A percentile compares a stretch with the other conserved stretches of the same genome.
Evolutionary conservation across 73 alveolate genomes (phyloP).

Genomic region (Durusdinium trenchii): DNA sequence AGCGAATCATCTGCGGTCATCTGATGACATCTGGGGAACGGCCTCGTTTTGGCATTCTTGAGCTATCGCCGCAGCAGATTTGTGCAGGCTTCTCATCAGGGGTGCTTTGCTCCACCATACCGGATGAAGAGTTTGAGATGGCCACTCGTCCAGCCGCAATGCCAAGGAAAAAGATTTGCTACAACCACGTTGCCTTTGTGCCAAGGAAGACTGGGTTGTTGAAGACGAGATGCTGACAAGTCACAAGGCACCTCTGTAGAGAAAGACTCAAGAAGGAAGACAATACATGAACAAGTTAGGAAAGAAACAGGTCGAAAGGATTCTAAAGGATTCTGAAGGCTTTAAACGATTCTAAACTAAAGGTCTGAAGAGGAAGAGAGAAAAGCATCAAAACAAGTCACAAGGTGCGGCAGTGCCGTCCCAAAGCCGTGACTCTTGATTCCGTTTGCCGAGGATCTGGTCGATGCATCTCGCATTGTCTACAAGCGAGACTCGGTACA

Average conservation of each 20-base stretch:
- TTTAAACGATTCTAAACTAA: too few species aligned
- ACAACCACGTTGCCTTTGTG: background rate
- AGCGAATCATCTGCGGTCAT: too few species aligned
- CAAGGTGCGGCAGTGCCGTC: too few species aligned
- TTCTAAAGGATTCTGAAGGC: too few species aligned
- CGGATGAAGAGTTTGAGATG: conserved; percentile 16
- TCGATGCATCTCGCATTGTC: conserved; percentile 57
- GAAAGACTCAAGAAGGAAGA: background rate
- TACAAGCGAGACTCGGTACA: conserved; percentile 47
- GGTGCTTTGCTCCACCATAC: background rate
- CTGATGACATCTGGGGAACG: too few species aligned
- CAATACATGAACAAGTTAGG: background rate
- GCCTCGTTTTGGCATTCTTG: too few species aligned
- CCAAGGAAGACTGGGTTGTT: conserved; percentile 77
- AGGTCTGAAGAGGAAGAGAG: too few species aligned
- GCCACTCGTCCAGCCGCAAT: background rate
- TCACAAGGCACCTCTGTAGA: conserved; percentile 11
- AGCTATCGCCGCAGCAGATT: too few species aligned
- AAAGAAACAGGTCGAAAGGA: too few species aligned
- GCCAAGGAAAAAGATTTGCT: too few species aligned
- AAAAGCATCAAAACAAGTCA: too few species aligned
- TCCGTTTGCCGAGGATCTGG: conserved; percentile 42
- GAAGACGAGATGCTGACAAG: conserved; percentile 19
- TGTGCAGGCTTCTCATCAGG: conserved; percentile 73
- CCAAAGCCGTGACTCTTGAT: too few species aligned